Percentiles rank a stretch among this genome's conserved stretches.
Evolutionary conservation across 768 basidiomycete species (phyloP).

Genomic region (Steccherinum ochraceum): DNA sequence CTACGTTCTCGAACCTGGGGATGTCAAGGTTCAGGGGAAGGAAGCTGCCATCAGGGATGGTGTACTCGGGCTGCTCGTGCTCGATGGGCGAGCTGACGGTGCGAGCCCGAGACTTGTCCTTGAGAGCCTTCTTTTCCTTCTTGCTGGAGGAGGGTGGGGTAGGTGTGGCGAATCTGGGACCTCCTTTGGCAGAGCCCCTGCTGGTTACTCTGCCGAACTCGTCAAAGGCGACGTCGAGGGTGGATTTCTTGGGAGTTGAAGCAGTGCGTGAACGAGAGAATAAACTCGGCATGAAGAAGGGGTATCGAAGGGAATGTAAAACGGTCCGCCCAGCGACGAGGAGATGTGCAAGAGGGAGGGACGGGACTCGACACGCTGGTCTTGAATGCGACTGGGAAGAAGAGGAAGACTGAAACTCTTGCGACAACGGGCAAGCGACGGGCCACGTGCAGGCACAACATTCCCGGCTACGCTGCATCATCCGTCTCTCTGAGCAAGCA

Average conservation of each 20-base stretch:
- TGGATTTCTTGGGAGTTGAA: constrained; percentile 38
- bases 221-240: constrained; percentile 33
- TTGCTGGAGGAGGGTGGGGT: constrained; percentile 19
- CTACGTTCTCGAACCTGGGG: constrained; percentile 19
- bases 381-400: neutral
- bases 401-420: neutral
- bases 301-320: constrained; percentile 8
- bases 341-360: constrained; percentile 9
- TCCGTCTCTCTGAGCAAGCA: neutral
- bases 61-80: constrained; percentile 24
- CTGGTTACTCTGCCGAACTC: constrained; percentile 61
- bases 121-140: constrained; percentile 48
- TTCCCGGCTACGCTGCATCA: neutral
- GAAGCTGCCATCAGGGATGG: constrained; percentile 29
- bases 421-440: neutral
- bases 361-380: constrained; percentile 1
- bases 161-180: constrained; percentile 15
- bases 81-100: constrained; percentile 35
- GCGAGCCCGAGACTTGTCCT: constrained; percentile 37
- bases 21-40: constrained; percentile 28
- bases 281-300: constrained; percentile 58
- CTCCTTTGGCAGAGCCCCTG: constrained; percentile 33
- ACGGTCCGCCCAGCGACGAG: constrained; percentile 12
- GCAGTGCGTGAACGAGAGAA: constrained; percentile 66
- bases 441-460: neutral